These are phyloP conservation scores for Diaporthe humulicola DNA, from an alignment of 2,329 filamentous ascomycete genomes.

Conservation along the genomic window DNA sequence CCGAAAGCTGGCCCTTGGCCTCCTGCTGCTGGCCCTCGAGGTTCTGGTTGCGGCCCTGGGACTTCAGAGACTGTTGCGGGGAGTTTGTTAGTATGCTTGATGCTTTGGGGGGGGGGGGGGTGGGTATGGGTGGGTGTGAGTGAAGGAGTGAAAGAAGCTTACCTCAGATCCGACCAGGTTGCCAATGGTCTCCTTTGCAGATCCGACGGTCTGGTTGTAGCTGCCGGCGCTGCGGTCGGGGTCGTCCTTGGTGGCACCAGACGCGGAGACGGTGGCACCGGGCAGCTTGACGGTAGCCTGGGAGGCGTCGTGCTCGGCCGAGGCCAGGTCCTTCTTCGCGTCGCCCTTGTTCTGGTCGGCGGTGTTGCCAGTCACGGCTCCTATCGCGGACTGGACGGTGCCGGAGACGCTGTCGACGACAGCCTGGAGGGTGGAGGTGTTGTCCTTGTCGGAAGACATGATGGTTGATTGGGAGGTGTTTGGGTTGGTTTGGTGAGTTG, in stretches of 20 bases:
- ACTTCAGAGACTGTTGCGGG: conserved; percentile 71
- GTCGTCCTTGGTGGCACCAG: conserved; percentile 79
- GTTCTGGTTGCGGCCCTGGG: conserved; percentile 83
- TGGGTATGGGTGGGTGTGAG: not conserved
- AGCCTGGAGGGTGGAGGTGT: conserved; percentile 83
- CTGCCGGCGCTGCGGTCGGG: conserved; percentile 78
- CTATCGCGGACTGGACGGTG: conserved; percentile 78
- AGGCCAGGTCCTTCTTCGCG: conserved; percentile 73
- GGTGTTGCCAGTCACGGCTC: conserved; percentile 79
- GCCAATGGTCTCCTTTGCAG: conserved; percentile 85
- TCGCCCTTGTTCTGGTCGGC: conserved; percentile 76
- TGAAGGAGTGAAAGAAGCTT: conserved; percentile 41
- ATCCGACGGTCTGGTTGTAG: conserved; percentile 92
- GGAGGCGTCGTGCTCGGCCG: conserved; percentile 78
- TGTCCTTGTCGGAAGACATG: conserved; percentile 57
- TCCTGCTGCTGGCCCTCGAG: conserved; percentile 84
- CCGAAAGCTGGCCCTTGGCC: conserved; percentile 83
- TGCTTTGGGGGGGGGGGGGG: not conserved
- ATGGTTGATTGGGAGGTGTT: conserved; percentile 41
- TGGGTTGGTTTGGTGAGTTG: conserved; percentile 42
- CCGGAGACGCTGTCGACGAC: conserved; percentile 81
- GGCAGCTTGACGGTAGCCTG: conserved; percentile 83
- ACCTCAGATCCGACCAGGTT: conserved; percentile 81
- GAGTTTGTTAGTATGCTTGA: conserved; percentile 16
- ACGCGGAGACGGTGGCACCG: conserved; percentile 77